Conservation (phyloP, 305 asterid species). For the Ajuga reptans region DNA sequence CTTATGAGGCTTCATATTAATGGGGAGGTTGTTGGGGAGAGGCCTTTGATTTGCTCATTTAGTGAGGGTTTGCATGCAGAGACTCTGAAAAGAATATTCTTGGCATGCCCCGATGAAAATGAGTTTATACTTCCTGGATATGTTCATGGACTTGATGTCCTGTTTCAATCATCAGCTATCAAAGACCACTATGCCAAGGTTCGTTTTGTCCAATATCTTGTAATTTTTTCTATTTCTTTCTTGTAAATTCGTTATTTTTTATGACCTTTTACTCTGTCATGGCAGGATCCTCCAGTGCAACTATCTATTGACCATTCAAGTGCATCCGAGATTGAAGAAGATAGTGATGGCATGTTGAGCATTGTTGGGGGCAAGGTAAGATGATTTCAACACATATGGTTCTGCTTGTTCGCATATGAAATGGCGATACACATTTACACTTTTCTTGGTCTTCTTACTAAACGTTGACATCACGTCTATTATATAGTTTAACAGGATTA, state of each 20-base stretch:
- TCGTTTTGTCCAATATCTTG: neutral
- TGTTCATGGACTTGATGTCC: slow-evolving; percentile 44
- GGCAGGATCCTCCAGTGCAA: slow-evolving; percentile 64
- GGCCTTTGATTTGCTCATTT: slow-evolving; percentile 33
- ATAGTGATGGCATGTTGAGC: slow-evolving; percentile 74
- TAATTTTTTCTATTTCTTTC: neutral
- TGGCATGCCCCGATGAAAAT: slow-evolving; percentile 44
- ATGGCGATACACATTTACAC: neutral
- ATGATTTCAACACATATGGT: neutral
- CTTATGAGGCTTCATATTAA: slow-evolving; percentile 52
- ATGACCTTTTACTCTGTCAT: slow-evolving; percentile 18
- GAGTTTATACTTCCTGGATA: slow-evolving; percentile 42
- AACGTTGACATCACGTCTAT: neutral
- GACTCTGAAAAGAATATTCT: slow-evolving; percentile 30
- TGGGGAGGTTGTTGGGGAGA: slow-evolving; percentile 63
- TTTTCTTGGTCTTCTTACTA: slow-evolving; percentile 12
- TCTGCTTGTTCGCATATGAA: neutral
- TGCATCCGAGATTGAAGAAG: slow-evolving; percentile 71
- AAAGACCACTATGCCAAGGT: slow-evolving; percentile 52
- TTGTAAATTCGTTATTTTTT: slow-evolving; percentile 17
- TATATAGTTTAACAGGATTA: neutral
- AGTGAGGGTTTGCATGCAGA: slow-evolving; percentile 31
- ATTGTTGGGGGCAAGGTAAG: slow-evolving; percentile 88
- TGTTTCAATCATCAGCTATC: slow-evolving; percentile 28
- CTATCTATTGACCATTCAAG: slow-evolving; percentile 57